These are phyloP conservation scores for Microglena sp. DNA, from an alignment of 139 green algal genomes.

Conservation along the genomic window DNA sequence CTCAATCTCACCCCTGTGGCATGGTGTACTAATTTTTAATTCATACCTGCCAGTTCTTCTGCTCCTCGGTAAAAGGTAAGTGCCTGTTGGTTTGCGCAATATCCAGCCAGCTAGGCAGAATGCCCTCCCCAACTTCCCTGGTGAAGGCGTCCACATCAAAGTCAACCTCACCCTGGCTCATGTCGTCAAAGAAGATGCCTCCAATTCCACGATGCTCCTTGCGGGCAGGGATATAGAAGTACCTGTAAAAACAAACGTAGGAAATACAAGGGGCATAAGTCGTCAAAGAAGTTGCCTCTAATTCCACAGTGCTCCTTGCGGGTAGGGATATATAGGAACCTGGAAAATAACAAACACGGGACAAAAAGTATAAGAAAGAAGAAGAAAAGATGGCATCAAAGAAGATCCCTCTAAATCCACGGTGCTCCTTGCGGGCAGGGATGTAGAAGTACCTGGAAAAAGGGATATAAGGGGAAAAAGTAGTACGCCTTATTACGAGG, in stretches of 20 bases:
- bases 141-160: constrained; percentile 19
- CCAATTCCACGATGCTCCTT: constrained; percentile 89
- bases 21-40: too few relatives aligned
- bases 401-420: constrained; percentile 90
- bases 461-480: too few relatives aligned
- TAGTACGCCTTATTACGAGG: too few relatives aligned
- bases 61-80: constrained; percentile 42
- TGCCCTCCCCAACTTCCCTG: constrained; percentile 44
- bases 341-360: too few relatives aligned
- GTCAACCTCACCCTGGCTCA: constrained; percentile 29
- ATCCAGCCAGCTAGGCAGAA: constrained; percentile 62
- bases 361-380: too few relatives aligned
- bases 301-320: constrained; percentile 83
- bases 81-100: constrained; percentile 47
- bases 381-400: constrained; percentile 97
- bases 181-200: constrained; percentile 96
- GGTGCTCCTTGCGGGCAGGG: constrained; percentile 78
- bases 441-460: constrained; percentile 91
- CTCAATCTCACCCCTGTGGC: too few relatives aligned
- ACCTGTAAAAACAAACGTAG: constrained; percentile 43
- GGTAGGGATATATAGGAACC: constrained; percentile 92
- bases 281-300: constrained; percentile 87
- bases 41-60: constrained; percentile 87
- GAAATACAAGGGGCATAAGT: too few relatives aligned
- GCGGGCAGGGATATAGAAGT: constrained; percentile 93